Base-by-base conservation (phyloP, 176 grass and related monocot genomes). In the Carex kokanica region DNA sequence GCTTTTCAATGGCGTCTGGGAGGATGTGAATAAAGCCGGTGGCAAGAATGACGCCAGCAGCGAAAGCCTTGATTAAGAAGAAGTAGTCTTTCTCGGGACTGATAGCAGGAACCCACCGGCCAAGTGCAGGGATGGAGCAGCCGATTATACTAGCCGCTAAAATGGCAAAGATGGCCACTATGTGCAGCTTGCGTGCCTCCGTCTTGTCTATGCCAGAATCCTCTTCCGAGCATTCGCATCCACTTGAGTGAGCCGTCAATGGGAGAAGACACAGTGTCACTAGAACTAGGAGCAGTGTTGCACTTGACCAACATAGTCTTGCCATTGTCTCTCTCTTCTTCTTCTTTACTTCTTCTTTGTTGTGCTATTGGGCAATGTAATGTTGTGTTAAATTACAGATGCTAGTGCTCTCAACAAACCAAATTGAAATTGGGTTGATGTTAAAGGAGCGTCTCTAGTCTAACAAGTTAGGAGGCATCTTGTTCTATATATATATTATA, bases 1-100 rank as follows among this genome's bases (percentile, higher is more conserved):
- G 86, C 72, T 74, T 81, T 0, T 88, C 80, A 60, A 93, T 84
- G 10, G 87, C 87, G 0, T 86, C 91, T n/a, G 13, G 93, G 93
- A 97, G 85, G 72, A 97, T 91, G 69, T 97, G 93, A 68, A 97
- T 88, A 75, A 97, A 88, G 0, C 64, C 89, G 2, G 91, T 97
- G 89, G 91, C 93, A 18, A 97, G 89, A 64, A 97, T 93, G 88
- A 97, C 91, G 11, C 93, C 91, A 2, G 87, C 87, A 47, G 93
- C 91, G 75, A 97, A 97, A 23, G 89, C 88, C 91, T 97, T 97
- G 49, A 97, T 27, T 7, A 81, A 81, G 93, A 93, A 74, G 85
- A 93, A 93, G 31, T 88, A 34, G 81, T 91, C 83, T 0, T 68
- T 88, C 25, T 89, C 91, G 11, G 91, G 81, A 0, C 77, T 60